Base-by-base conservation (phyloP, 2,329 filamentous ascomycete species). In the Diaporthe sp. region DNA sequence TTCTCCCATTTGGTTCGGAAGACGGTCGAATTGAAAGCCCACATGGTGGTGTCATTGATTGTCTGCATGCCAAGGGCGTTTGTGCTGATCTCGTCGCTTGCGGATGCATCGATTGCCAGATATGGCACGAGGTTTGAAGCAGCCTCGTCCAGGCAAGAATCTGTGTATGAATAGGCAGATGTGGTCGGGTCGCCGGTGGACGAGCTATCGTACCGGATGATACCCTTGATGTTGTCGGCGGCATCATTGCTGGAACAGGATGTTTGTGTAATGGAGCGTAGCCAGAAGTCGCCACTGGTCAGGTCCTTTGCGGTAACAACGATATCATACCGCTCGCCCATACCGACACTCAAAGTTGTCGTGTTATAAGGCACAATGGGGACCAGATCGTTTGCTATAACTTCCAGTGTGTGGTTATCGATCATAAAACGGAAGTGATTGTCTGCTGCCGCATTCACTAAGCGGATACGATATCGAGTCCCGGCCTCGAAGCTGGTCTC, bases 311-410 rank as follows among this genome's bases (percentile, higher is more conserved):
- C 86, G 7, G 80, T 80, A 8, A 88, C 81, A 22, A 89, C 79
- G 5, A 88, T 77, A 76, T 88, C 86, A 76, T 86, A 86, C 4
- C 87, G 81, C 75, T 85, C 84, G 50, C 87, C 89, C 70, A 89
- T 85, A 35, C 81, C 85, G 12, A 92, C 82, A 27, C 82, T 86
- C n/a, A 92, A 80, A 27, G 85, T 63, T 15, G 58, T 68, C 0
- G 86, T 87, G 3, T 82, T 81, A 77, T 89, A 90, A 2, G 89
- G 88, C 56, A 82, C 76, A 69, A 88, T 79, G 0, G 85, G 83
- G 1, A 87, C 84, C 42, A 86, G 86, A 77, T 89, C 87, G 72
- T 83, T 85, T 8, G 86, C 83, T 55, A 88, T 85, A 51, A 89
- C 84, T 0, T 81, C 85, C 74, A 89, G 77, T 6, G 80, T 81